phyloP scores from a whole-genome alignment of 805 yeast genomes.

The Barnettozyma wickerhamii region DNA sequence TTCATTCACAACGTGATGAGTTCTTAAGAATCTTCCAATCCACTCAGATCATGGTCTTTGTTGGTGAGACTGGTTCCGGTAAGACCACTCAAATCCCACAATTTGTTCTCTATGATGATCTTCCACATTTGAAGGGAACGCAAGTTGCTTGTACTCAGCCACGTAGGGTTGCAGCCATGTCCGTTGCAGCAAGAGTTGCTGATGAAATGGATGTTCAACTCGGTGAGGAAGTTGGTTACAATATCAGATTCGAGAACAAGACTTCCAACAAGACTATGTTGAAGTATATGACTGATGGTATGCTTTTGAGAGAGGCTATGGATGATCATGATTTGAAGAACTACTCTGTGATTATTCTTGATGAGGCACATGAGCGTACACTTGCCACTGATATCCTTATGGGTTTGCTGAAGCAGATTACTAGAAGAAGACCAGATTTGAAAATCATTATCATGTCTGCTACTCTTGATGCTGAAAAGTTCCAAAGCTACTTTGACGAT shows the following conservation, averaged over 20 bases:
- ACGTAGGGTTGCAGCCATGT: conserved; percentile 98
- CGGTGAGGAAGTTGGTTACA: conserved; percentile 95
- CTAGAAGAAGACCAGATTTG: conserved; percentile 76
- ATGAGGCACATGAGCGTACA: conserved; percentile 98
- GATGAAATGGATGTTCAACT: conserved; percentile 92
- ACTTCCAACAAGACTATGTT: conserved; percentile 76
- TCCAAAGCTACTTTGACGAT: conserved; percentile 80
- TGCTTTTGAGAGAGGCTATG: conserved; percentile 96
- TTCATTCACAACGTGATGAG: conserved; percentile 88
- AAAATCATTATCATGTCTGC: conserved; percentile 97
- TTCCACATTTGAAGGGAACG: conserved; percentile 79
- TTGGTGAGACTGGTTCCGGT: conserved; percentile 99
- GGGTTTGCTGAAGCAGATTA: conserved; percentile 88
- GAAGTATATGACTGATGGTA: conserved; percentile 98
- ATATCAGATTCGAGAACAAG: conserved; percentile 89
- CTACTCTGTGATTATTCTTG: conserved; percentile 88
- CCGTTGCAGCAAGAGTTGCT: conserved; percentile 95
- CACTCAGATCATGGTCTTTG: conserved; percentile 94
- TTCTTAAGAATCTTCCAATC: conserved; percentile 79
- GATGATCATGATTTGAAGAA: conserved; percentile 78
- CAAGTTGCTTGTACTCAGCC: conserved; percentile 97
- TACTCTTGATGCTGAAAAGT: conserved; percentile 94
- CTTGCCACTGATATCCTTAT: conserved; percentile 93
- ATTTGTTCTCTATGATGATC: conserved; percentile 83
- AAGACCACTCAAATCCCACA: conserved; percentile 98